A percentile compares a stretch with the other conserved stretches of the same genome.
Evolutionary conservation across 441 rosid species (phyloP).

Genomic region (Gossypium aridum): DNA sequence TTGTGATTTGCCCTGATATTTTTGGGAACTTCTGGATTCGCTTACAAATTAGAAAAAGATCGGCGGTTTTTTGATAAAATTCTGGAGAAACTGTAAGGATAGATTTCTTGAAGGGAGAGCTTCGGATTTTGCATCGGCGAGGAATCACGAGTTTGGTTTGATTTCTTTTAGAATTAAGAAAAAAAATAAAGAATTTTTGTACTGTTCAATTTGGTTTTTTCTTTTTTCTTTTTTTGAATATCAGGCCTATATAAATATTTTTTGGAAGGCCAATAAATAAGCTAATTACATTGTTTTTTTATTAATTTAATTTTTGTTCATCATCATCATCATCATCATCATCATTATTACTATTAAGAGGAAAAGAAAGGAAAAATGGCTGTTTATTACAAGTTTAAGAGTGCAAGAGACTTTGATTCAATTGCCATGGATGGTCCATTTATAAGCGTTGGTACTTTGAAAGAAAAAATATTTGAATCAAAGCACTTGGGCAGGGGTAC

Average conservation of each 20-base stretch:
- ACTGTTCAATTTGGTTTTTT: constrained; percentile 11
- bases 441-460: constrained; percentile 91
- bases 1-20: not conserved
- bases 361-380: constrained; percentile 56
- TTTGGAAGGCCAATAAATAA: constrained; percentile 8
- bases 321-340: not conserved
- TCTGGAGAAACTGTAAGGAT: not conserved
- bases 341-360: not conserved
- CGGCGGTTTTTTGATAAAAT: not conserved
- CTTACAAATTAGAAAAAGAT: not conserved
- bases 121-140: not conserved
- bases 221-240: constrained; percentile 14
- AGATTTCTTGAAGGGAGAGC: not conserved
- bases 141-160: constrained; percentile 15
- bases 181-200: constrained; percentile 15
- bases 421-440: constrained; percentile 90
- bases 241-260: constrained; percentile 22
- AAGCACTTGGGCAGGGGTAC: constrained; percentile 99
- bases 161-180: constrained; percentile 6
- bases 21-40: constrained; percentile 2
- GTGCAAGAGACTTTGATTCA: constrained; percentile 96
- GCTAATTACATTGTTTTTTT: not conserved
- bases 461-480: constrained; percentile 96
- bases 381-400: constrained; percentile 98
- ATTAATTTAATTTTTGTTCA: not conserved